Base-by-base conservation (phyloP, 371 early-diverging fungal genomes). In the Mortierella sp. region DNA sequence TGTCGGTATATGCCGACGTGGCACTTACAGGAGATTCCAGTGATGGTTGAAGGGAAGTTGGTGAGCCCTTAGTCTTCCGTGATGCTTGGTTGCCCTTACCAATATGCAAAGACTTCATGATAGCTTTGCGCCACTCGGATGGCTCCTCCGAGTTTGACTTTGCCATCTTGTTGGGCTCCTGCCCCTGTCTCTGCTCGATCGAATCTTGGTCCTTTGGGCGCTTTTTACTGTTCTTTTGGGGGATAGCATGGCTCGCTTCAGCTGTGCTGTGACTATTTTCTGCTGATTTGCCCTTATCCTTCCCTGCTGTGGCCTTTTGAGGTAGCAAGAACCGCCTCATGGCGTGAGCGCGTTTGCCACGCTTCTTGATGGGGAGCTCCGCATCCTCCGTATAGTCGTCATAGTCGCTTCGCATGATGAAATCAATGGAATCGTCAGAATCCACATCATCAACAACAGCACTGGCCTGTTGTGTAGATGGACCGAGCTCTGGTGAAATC, bases 321-420 rank as follows among this genome's bases (percentile, higher is more conserved):
- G 49, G 73, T 26, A 43, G 45, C 68, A 75, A 49, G 55, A 79
- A 58, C 16, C 80, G 71, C 66, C 68, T 74, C 75, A 79, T 65
- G 22, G 74, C 68, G 10, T 67, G 60, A 20, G 71, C 26, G 37
- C 73, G 62, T 43, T 59, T 66, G 61, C n/a, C 52, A 1, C 22
- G 43, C 12, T 16, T 45, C 16, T 12, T 45, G 45, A 45, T 45
- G 45, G 18, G 45, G 45, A 45, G 45, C 22, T 80, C 80, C 0
- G 80, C 80, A 45, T 72, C 75, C 59, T 72, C 75, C 26, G 80
- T 80, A 39, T 80, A 80, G 58, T 80, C 80, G 6, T 68, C 67
- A 47, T 80, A 80, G 40, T 80, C 80, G 18, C 45, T 64, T 1
- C 72, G 80, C 45, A 62, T 43, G 59, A 80, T 80, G 28, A 80